A percentile compares a stretch with the other conserved stretches of the same genome.
Evolutionary conservation across 2,329 filamentous ascomycete genomes (phyloP).

Genomic region (Kalaharituber pfeilii): DNA sequence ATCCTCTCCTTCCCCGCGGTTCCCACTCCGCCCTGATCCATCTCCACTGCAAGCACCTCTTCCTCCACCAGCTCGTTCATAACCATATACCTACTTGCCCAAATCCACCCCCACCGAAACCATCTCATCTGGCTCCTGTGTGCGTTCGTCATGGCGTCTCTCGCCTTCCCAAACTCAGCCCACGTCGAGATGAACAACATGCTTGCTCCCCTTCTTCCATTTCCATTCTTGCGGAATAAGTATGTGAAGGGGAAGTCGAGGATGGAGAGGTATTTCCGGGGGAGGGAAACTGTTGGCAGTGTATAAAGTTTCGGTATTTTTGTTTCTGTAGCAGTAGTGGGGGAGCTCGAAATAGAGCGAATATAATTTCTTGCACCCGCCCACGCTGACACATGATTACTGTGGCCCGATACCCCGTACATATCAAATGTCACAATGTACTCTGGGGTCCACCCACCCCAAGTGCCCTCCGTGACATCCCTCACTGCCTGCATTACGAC

Average conservation of each 20-base stretch:
- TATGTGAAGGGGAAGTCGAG: conserved; percentile 62
- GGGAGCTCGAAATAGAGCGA: not conserved
- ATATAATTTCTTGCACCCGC: conserved; percentile 46
- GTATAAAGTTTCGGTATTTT: conserved; percentile 49
- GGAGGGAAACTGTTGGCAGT: conserved; percentile 51
- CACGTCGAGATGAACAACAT: conserved; percentile 58
- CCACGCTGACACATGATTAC: conserved; percentile 83
- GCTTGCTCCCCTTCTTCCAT: conserved; percentile 23
- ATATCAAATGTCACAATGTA: conserved; percentile 77
- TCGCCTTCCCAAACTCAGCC: conserved; percentile 46
- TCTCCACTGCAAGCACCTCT: too few relatives aligned
- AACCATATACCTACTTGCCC: conserved; percentile 80
- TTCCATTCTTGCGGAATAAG: conserved; percentile 25
- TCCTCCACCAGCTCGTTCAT: conserved; percentile 67
- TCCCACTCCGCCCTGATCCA: too few relatives aligned
- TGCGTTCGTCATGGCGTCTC: conserved; percentile 72
- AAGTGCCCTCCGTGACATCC: conserved; percentile 26
- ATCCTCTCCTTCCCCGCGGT: too few relatives aligned
- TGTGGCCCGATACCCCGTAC: conserved; percentile 68
- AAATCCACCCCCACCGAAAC: conserved; percentile 95
- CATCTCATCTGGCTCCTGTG: conserved; percentile 96
- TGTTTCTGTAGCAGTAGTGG: conserved; percentile 40
- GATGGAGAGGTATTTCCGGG: conserved; percentile 66
- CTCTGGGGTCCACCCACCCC: conserved; percentile 39
- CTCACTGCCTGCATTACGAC: not conserved